phyloP scores from a whole-genome alignment of 2,329 filamentous ascomycete genomes.

The Pyrenophora teres region DNA sequence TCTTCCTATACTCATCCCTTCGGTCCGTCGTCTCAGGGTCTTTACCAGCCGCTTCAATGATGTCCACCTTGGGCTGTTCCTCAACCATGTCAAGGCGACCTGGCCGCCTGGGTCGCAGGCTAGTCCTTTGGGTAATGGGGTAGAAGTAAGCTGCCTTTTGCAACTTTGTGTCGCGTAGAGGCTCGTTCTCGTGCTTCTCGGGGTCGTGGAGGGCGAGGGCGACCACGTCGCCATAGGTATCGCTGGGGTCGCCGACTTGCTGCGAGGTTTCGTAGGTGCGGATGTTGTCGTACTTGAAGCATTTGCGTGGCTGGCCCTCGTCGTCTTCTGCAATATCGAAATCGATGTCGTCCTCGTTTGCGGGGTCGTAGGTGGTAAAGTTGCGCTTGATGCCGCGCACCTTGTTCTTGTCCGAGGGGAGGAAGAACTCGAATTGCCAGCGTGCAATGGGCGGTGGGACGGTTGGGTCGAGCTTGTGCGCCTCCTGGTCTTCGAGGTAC shows the following conservation, averaged over 20 bases:
- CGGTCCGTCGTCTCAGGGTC: slow-evolving; percentile 58
- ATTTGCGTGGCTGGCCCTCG: slow-evolving; percentile 54
- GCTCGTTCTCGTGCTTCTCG: slow-evolving; percentile 45
- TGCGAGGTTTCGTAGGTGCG: slow-evolving; percentile 65
- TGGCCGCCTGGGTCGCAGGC: slow-evolving; percentile 54
- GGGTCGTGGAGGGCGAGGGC: slow-evolving; percentile 64
- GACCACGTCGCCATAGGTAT: slow-evolving; percentile 60
- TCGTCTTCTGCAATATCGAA: slow-evolving; percentile 48
- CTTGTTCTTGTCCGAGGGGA: slow-evolving; percentile 56
- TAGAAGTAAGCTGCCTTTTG: slow-evolving; percentile 66
- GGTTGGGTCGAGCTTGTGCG: slow-evolving; percentile 53
- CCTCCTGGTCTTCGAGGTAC: slow-evolving; percentile 53
- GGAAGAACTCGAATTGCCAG: slow-evolving; percentile 65
- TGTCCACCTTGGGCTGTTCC: slow-evolving; percentile 56
- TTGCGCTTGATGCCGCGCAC: slow-evolving; percentile 60
- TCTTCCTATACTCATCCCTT: slow-evolving; percentile 51
- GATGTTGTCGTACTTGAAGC: slow-evolving; percentile 61
- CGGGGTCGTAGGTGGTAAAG: slow-evolving; percentile 58
- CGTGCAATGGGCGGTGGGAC: slow-evolving; percentile 58
- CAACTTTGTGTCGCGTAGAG: slow-evolving; percentile 40
- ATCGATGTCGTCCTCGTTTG: slow-evolving; percentile 51
- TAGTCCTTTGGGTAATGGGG: slow-evolving; percentile 62
- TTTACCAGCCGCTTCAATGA: slow-evolving; percentile 57
- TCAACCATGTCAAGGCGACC: slow-evolving; percentile 47
- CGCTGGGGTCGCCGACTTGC: slow-evolving; percentile 57